These are phyloP conservation scores for Tolypocladium paradoxum DNA, from an alignment of 2,329 filamentous ascomycete species.

Conservation along the genomic window DNA sequence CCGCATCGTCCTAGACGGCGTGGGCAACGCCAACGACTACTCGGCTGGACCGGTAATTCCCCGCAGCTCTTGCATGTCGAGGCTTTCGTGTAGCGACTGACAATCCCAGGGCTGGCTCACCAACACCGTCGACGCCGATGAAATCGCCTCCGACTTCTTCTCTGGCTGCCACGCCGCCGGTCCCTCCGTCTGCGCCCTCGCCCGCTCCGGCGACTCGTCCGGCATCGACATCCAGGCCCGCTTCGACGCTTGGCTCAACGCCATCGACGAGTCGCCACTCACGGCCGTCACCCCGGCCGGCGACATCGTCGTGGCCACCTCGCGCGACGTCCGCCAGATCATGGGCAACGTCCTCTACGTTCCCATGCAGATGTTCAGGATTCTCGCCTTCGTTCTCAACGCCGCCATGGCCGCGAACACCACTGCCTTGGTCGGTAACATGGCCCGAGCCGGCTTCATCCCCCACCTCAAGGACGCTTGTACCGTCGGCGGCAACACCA, in stretches of 20 bases:
- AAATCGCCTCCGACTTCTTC: constrained; percentile 22
- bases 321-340: constrained; percentile 16
- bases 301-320: constrained; percentile 17
- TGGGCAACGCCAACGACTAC: constrained; percentile 27
- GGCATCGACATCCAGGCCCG: constrained; percentile 19
- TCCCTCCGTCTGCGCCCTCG: constrained; percentile 17
- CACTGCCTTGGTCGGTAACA: not conserved
- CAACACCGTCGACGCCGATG: constrained; percentile 26
- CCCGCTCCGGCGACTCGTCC: constrained; percentile 12
- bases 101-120: constrained; percentile 19
- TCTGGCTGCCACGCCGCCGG: constrained; percentile 23
- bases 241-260: constrained; percentile 17
- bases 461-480: constrained; percentile 13
- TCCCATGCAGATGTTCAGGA: constrained; percentile 10
- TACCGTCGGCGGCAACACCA: constrained; percentile 4
- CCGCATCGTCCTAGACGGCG: constrained; percentile 29
- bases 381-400: constrained; percentile 8
- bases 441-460: not conserved
- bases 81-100: not conserved
- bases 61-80: not conserved
- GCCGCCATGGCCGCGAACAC: constrained; percentile 10
- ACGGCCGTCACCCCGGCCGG: constrained; percentile 9
- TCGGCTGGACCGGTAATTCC: constrained; percentile 15
- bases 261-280: constrained; percentile 17
- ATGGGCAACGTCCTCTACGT: constrained; percentile 19